Percentiles rank a stretch among this genome's conserved stretches.
Conservation (phyloP, 192 early-diverging fungal species). For the Backusella tarrabulga region DNA sequence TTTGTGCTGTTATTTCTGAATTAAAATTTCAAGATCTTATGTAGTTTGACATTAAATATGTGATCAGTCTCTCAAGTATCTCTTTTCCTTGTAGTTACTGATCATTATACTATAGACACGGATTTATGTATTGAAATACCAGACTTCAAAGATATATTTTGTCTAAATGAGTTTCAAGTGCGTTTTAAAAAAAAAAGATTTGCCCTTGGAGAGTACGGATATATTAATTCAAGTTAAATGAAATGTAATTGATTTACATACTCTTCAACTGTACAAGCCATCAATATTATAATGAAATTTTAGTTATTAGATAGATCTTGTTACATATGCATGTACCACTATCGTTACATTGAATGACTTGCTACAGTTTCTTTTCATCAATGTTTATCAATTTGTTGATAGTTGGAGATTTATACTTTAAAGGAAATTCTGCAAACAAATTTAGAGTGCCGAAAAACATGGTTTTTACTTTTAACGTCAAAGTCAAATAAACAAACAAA, state of each 20-base stretch:
- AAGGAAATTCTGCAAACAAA: background rate
- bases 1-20: too few relatives aligned
- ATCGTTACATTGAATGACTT: background rate
- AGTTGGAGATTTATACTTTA: background rate
- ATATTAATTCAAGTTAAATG: background rate
- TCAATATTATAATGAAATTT: background rate
- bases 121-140: too few relatives aligned
- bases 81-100: too few relatives aligned
- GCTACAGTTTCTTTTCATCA: background rate
- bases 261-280: background rate
- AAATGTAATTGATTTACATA: background rate
- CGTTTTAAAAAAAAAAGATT: background rate
- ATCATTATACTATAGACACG: too few relatives aligned
- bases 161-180: background rate
- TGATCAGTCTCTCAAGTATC: too few relatives aligned
- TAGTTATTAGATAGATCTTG: background rate
- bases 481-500: constrained; percentile 1
- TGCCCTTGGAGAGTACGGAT: background rate
- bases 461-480: background rate
- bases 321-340: background rate
- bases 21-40: too few relatives aligned
- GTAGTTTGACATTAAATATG: too few relatives aligned
- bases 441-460: background rate
- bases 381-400: background rate
- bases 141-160: too few relatives aligned